Conservation (phyloP, 2,329 filamentous ascomycete genomes). For the Grosmannia huntii region DNA sequence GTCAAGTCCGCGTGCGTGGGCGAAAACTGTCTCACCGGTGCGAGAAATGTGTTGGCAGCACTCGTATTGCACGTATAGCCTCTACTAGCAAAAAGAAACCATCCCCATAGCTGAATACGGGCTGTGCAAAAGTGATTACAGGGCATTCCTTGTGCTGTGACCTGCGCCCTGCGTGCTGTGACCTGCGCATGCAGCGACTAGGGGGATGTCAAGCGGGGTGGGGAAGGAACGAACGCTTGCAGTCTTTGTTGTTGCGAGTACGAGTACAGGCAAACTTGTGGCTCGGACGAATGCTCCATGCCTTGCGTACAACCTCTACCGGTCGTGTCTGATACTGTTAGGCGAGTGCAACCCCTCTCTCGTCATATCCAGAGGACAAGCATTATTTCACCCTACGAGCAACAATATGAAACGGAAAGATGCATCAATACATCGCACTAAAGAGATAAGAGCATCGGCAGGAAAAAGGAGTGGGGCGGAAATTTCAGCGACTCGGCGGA, state of each 20-base stretch:
- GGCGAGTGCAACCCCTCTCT: background rate
- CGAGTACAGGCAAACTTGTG: background rate
- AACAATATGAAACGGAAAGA: background rate
- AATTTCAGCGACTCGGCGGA: background rate
- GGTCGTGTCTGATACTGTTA: background rate
- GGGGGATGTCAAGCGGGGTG: background rate
- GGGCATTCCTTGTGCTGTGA: background rate
- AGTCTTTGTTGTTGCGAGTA: background rate
- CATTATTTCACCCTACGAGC: background rate
- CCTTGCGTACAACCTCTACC: no score
- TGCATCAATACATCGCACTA: background rate
- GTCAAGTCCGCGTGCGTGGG: background rate
- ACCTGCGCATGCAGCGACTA: background rate
- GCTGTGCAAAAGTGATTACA: background rate
- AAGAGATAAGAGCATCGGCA: background rate
- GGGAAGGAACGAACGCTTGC: background rate
- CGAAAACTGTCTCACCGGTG: background rate
- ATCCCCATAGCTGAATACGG: background rate
- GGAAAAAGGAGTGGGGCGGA: background rate
- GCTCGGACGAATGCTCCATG: background rate
- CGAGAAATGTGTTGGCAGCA: background rate
- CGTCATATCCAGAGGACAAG: background rate
- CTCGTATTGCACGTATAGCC: background rate
- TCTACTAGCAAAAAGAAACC: background rate
- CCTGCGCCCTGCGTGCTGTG: slow-evolving; percentile 1